These are phyloP conservation scores for Cinchona pubescens DNA, from an alignment of 257 asterid species.

Conservation along the genomic window DNA sequence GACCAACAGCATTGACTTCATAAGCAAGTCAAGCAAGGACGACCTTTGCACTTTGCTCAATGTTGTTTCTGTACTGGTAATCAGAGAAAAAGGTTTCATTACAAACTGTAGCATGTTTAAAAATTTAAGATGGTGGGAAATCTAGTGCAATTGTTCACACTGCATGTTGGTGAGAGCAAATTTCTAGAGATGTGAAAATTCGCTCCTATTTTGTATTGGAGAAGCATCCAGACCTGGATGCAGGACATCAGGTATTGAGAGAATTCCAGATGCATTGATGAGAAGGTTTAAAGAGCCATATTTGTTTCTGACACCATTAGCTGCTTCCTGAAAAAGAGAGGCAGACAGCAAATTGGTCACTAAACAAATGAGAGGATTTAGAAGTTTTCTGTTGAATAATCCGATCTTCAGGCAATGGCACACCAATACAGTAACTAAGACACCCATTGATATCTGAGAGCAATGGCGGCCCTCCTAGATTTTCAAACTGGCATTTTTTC, in stretches of 20 bases:
- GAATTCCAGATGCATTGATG: slow-evolving; percentile 83
- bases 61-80: slow-evolving; percentile 85
- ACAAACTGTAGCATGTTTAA: slow-evolving; percentile 6
- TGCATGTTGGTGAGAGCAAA: neutral
- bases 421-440: neutral
- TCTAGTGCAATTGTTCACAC: no score
- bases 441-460: neutral
- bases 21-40: slow-evolving; percentile 78
- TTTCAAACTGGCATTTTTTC: neutral
- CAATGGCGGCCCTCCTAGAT: neutral
- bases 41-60: slow-evolving; percentile 73
- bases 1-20: slow-evolving; percentile 90
- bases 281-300: slow-evolving; percentile 77
- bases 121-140: neutral
- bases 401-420: neutral
- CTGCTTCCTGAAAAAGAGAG: slow-evolving; percentile 52
- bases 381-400: neutral
- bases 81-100: slow-evolving; percentile 22
- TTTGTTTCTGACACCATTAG: slow-evolving; percentile 62
- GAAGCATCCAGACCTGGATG: slow-evolving; percentile 62
- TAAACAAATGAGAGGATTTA: neutral
- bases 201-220: neutral
- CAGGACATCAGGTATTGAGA: slow-evolving; percentile 67
- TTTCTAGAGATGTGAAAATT: neutral
- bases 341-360: neutral